Conservation (phyloP, 345 rosid species). For the Cochlearia excelsa region DNA sequence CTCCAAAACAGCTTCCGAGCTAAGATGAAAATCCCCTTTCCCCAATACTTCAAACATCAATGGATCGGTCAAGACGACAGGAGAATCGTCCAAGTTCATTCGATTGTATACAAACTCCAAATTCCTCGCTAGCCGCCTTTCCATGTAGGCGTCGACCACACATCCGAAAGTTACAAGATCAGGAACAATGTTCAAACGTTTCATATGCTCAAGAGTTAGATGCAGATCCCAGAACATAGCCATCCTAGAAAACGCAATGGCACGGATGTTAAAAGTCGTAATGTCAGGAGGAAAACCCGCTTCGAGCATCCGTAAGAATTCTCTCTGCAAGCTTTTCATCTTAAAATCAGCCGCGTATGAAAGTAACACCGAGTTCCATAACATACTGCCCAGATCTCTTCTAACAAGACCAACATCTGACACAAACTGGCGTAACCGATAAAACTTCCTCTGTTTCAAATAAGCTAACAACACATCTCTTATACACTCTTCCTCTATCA, state of each 20-base stretch:
- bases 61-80: slow-evolving; percentile 53
- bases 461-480: slow-evolving; percentile 59
- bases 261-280: slow-evolving; percentile 71
- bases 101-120: slow-evolving; percentile 56
- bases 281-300: slow-evolving; percentile 71
- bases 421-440: slow-evolving; percentile 55
- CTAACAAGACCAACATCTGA: slow-evolving; percentile 64
- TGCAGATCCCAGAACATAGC: slow-evolving; percentile 86
- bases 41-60: slow-evolving; percentile 66
- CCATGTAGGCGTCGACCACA: slow-evolving; percentile 81
- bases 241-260: slow-evolving; percentile 76
- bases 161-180: slow-evolving; percentile 83
- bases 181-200: slow-evolving; percentile 49
- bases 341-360: slow-evolving; percentile 80
- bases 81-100: slow-evolving; percentile 55
- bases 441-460: slow-evolving; percentile 46
- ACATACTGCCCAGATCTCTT: slow-evolving; percentile 56
- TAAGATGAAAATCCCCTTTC: slow-evolving; percentile 75
- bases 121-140: slow-evolving; percentile 59
- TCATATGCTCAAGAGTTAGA: slow-evolving; percentile 83
- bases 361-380: slow-evolving; percentile 74
- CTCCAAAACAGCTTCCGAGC: slow-evolving; percentile 79
- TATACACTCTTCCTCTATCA: slow-evolving; percentile 51
- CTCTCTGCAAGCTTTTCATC: slow-evolving; percentile 88
- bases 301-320: slow-evolving; percentile 55